Evolutionary conservation across 495 filamentous ascomycete species (phyloP), one percentile per base, ranked within the genome.

Genomic region (Xylaria palmicola): DNA sequence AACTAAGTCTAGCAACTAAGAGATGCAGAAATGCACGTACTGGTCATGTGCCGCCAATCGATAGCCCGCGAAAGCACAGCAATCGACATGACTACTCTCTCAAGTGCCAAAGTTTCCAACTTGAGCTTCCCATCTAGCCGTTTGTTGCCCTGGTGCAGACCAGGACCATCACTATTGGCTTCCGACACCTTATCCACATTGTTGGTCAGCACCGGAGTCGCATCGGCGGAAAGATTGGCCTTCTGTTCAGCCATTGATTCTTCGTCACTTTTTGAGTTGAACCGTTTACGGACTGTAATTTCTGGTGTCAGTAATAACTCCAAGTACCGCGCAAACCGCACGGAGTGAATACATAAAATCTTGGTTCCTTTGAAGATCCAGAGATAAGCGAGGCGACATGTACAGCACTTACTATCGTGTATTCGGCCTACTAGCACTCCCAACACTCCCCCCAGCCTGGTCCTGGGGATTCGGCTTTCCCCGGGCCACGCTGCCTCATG

Each of bases 41-140:
- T 88, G n/a, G 85, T 88, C 41, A 97, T 72, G 3, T 81, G 73
- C 0, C 85, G 86, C 90, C 90, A 96, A 70, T 98, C 91, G 52
- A 97, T 81, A 0, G 86, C 86, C 47, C 84, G 84, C 37, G 86
- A 76, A 29, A 93, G 78, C 17, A 90, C 84, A 15, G 85, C 77
- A 20, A 92, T 76, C 9, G 87, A 90, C 5, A 97, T 71, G 1
- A 85, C 79, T 12, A 96, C 84, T n/a, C 90, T 84, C 70, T 97
- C 93, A 1, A 97, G 79, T 69, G 94, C 92, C 15, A 97, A 79
- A 6, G 82, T 84, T 52, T 93, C 86, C 24, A 97, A 75, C 30
- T 81, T 86, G 6, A 97, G 74, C 62, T 83, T 86, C 27, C 80
- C 78, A 13, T 80, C 72, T 9, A 79, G 69, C 15, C 68, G 61